A percentile compares a stretch with the other conserved stretches of the same genome.
Evolutionary conservation across 169 alveolate species (phyloP).

Genomic region (Ichthyophthirius multifiliis): DNA sequence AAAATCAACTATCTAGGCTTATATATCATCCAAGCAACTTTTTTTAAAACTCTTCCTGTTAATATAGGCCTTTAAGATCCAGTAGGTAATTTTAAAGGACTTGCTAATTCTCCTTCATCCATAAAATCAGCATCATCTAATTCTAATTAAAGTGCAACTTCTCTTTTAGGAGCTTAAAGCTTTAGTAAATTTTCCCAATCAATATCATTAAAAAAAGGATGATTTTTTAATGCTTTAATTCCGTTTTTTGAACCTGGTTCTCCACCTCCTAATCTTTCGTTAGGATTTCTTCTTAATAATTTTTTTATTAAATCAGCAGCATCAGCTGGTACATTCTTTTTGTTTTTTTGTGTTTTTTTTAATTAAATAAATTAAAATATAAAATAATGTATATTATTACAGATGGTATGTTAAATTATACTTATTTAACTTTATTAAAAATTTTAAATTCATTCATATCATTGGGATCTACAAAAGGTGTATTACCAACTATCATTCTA

Average conservation of each 20-base stretch:
- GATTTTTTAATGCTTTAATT: conserved; percentile 41
- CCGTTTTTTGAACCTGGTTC: conserved; percentile 15
- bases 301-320: conserved; percentile 47
- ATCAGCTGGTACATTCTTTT: conserved; percentile 35
- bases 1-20: conserved; percentile 25
- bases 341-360: background rate
- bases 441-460: conserved; percentile 36
- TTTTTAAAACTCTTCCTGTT: conserved; percentile 20
- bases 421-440: conserved; percentile 40
- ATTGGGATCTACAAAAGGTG: conserved; percentile 56
- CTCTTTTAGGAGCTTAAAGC: conserved; percentile 25
- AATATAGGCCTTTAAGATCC: background rate
- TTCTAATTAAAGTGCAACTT: conserved; percentile 8
- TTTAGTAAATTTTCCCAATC: conserved; percentile 25
- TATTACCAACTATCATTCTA: conserved; percentile 73
- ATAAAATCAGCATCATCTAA: conserved; percentile 4
- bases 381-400: background rate
- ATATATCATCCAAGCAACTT: conserved; percentile 27
- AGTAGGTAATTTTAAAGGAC: background rate
- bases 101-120: background rate
- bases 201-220: conserved; percentile 57
- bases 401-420: conserved; percentile 42
- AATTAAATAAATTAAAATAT: background rate
- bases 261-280: conserved; percentile 61
- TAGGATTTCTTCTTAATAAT: conserved; percentile 53